Base-by-base conservation (phyloP, 2,329 filamentous ascomycete genomes). In the Fusarium sp. region DNA sequence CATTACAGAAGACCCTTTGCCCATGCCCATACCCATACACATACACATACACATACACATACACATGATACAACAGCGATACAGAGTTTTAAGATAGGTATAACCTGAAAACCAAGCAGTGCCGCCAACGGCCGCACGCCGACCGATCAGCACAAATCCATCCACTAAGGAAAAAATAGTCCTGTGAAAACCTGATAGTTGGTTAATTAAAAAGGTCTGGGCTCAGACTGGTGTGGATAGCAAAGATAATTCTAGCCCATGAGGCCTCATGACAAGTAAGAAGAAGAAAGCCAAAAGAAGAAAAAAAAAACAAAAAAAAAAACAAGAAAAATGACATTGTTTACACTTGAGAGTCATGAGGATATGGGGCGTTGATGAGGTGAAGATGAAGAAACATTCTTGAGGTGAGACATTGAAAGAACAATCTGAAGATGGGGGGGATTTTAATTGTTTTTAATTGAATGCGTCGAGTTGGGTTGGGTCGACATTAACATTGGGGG, bases 311-410 rank as follows among this genome's bases (percentile, higher is more conserved):
- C 14, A 6, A 15, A 33, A 10, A 22, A 15, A 39, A 22, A 39
- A 28, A 24, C 24, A 13, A 21, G 14, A 22, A 7, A 9, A 24
- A n/a, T 19, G 47, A 19, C 17, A 43, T 31, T 66, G 56, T 66
- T 66, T 59, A 65, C 62, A 22, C 31, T 43, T 28, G n/a, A 28
- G 34, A 33, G 38, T 50, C 36, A 47, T 40, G 51, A 55, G 28
- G 44, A 34, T 19, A 47, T 50, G 54, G 19, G 34, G n/a, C 19
- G 66, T 65, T 69, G 66, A 36, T 65, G 49, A 55, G 65, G 65
- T 33, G 49, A 68, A 31, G 36, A 45, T 64, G 39, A 51, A 34
- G 38, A 52, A 57, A 38, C 66, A 69, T 69, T 69, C 65, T 69
- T 69, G n/a, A 57, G n/a, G 36, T 62, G 55, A 69, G 65, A 69